phyloP scores from a whole-genome alignment of 345 rosid species.

The Lenwebbia sp. region DNA sequence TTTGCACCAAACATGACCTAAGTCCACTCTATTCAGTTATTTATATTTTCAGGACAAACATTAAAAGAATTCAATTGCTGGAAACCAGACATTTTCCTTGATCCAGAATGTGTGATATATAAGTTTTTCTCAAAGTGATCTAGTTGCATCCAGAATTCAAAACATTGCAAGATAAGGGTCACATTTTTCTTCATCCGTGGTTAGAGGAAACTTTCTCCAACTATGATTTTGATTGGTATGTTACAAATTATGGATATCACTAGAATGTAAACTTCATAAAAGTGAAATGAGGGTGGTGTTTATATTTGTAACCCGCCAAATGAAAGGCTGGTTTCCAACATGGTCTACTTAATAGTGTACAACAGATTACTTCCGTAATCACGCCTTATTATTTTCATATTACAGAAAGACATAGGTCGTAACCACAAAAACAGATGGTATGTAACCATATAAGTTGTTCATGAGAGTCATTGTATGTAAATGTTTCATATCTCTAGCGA shows the following conservation, averaged over 20 bases:
- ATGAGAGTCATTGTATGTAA: not conserved
- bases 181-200: not conserved
- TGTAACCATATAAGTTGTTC: not conserved
- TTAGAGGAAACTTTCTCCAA: not conserved
- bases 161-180: not conserved
- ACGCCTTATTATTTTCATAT: not conserved
- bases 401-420: not conserved
- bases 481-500: not conserved
- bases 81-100: too few relatives aligned
- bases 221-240: not conserved
- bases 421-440: not conserved
- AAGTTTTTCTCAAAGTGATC: too few relatives aligned
- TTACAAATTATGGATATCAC: not conserved
- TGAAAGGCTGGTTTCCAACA: not conserved
- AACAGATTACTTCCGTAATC: not conserved
- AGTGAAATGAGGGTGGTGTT: not conserved
- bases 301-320: not conserved
- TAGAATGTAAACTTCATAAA: not conserved
- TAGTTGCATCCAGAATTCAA: too few relatives aligned
- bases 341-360: not conserved
- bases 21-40: not conserved
- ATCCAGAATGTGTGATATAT: too few relatives aligned
- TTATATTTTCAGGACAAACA: not conserved
- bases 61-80: not conserved
- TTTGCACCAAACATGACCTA: too few relatives aligned